Evolutionary conservation across 345 rosid species (phyloP).

Genomic region (Ceriops zippeliana): DNA sequence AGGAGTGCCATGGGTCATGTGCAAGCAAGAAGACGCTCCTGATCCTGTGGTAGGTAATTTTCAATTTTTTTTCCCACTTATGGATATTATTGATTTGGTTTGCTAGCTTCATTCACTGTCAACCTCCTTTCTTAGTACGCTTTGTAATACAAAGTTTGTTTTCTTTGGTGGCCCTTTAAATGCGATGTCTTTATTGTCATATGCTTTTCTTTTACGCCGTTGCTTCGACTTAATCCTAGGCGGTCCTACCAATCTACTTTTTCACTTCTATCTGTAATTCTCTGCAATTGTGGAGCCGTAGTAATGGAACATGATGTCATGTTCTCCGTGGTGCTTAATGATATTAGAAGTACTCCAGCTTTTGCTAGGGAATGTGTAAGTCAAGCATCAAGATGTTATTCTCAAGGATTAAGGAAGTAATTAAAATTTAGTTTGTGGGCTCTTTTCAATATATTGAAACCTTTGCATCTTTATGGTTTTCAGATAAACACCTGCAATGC

Average conservation of each 20-base stretch:
- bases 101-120: background rate
- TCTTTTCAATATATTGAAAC: slow-evolving; percentile 1
- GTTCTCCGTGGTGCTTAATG: background rate
- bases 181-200: slow-evolving; percentile 1
- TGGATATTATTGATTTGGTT: background rate
- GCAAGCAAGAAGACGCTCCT: slow-evolving; percentile 54
- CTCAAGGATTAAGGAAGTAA: background rate
- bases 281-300: background rate
- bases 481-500: slow-evolving; percentile 45
- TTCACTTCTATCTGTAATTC: background rate
- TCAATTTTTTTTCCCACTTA: background rate
- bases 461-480: background rate
- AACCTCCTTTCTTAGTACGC: slow-evolving; percentile 11
- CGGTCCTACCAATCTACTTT: slow-evolving; percentile 4
- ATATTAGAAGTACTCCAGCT: background rate
- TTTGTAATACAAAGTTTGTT: background rate
- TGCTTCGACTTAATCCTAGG: background rate
- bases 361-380: background rate
- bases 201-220: background rate
- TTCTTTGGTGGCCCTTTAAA: slow-evolving; percentile 9
- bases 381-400: background rate
- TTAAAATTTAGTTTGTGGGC: too few species aligned
- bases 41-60: slow-evolving; percentile 33
- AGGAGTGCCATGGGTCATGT: slow-evolving; percentile 58
- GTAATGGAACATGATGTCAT: background rate